Evolutionary conservation across 2,329 filamentous ascomycete genomes (phyloP).

Genomic region (Epichloe gansuensis): DNA sequence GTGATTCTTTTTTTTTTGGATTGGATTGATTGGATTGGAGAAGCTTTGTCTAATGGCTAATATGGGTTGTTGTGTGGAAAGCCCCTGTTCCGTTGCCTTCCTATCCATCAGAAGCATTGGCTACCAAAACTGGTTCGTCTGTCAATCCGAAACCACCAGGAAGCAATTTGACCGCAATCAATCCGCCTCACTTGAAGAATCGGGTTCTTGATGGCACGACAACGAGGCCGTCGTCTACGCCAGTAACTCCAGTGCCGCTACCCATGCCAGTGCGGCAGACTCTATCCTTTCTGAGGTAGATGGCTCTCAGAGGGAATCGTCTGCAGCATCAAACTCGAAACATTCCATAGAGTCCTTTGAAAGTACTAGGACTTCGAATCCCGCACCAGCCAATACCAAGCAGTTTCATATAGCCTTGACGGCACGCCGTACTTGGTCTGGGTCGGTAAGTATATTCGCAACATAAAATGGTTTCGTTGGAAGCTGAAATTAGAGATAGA

Average conservation of each 20-base stretch:
- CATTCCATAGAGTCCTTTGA: background rate
- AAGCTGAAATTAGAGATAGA: background rate
- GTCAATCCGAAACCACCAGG: background rate
- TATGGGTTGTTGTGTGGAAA: background rate
- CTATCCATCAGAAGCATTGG: background rate
- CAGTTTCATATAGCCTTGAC: background rate
- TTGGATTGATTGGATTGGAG: background rate
- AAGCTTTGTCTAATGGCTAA: background rate
- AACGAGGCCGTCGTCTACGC: background rate
- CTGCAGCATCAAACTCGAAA: background rate
- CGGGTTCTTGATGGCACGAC: background rate
- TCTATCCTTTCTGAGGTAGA: background rate
- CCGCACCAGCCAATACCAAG: background rate
- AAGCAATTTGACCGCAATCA: background rate
- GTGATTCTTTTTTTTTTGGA: background rate
- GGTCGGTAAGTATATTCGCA: background rate
- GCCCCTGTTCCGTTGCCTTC: slow-evolving; percentile 2
- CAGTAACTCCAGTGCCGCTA: slow-evolving; percentile 1
- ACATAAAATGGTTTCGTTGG: background rate
- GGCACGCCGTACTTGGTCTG: slow-evolving; percentile 2
- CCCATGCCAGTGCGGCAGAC: background rate
- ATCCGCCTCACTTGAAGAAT: background rate
- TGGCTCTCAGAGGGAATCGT: background rate
- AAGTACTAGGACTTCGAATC: background rate
- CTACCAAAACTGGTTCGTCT: background rate